phyloP scores from a whole-genome alignment of 2,329 filamentous ascomycete species.

The Ophiosphaerella herpotricha region DNA sequence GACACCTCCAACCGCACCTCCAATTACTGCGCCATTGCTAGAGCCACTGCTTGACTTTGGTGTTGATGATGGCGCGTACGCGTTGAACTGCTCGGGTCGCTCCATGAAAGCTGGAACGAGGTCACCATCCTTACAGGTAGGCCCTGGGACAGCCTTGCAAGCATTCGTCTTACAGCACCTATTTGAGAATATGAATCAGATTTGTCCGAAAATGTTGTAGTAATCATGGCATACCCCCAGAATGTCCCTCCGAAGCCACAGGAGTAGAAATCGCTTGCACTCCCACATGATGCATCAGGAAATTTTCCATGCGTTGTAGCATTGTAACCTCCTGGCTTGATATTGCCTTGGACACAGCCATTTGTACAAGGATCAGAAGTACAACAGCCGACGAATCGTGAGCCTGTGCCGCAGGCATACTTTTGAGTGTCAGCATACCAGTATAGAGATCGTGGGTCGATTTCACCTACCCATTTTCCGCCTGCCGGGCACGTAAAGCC shows the following conservation, averaged over 20 bases:
- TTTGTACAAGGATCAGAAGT: slow-evolving; percentile 42
- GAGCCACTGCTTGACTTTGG: slow-evolving; percentile 4
- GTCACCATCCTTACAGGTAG: slow-evolving; percentile 32
- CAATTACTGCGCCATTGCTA: slow-evolving; percentile 30
- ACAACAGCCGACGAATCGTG: slow-evolving; percentile 51
- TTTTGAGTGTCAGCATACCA: slow-evolving; percentile 14
- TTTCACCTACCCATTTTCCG: slow-evolving; percentile 24
- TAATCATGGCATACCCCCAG: slow-evolving; percentile 14
- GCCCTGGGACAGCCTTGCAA: slow-evolving; percentile 28
- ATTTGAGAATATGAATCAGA: slow-evolving; percentile 30
- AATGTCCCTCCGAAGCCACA: slow-evolving; percentile 27
- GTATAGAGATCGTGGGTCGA: background rate
- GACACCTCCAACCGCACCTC: slow-evolving; percentile 35
- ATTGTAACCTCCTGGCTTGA: slow-evolving; percentile 42
- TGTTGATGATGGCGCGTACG: slow-evolving; percentile 13
- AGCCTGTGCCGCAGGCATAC: slow-evolving; percentile 28
- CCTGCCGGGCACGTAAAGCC: slow-evolving; percentile 28
- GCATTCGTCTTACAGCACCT: slow-evolving; percentile 48
- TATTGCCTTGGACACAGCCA: slow-evolving; percentile 42
- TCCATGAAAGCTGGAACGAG: slow-evolving; percentile 34
- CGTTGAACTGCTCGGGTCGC: slow-evolving; percentile 20
- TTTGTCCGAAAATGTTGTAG: slow-evolving; percentile 10
- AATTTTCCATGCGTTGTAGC: slow-evolving; percentile 36
- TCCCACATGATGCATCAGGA: slow-evolving; percentile 39
- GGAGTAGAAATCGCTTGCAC: slow-evolving; percentile 41